Conservation (phyloP, 768 basidiomycete species). For the Pulveroboletus sp. region DNA sequence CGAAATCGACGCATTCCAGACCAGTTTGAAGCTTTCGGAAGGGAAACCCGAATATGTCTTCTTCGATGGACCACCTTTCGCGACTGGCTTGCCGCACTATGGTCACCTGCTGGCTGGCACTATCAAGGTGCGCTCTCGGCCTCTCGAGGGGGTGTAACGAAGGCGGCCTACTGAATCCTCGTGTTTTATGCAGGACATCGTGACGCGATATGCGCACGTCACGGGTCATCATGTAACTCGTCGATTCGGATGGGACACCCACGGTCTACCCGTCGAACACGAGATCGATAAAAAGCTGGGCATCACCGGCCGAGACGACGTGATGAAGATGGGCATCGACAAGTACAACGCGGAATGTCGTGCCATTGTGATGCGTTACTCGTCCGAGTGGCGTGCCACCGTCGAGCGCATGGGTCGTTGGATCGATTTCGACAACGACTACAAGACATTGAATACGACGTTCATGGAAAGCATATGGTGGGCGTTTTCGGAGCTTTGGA, state of each 20-base stretch:
- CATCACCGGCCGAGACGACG: constrained; percentile 91
- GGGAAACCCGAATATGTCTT: constrained; percentile 90
- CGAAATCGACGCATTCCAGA: constrained; percentile 97
- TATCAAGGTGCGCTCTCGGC: constrained; percentile 66
- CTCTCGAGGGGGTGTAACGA: background rate
- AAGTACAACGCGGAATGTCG: constrained; percentile 97
- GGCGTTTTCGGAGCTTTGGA: constrained; percentile 93
- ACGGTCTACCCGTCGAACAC: constrained; percentile 97
- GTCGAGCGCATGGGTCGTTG: constrained; percentile 98
- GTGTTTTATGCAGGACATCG: constrained; percentile 72
- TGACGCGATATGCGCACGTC: constrained; percentile 92
- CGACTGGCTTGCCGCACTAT: constrained; percentile 95
- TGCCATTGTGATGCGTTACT: constrained; percentile 95
- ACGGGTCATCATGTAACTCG: constrained; percentile 90
- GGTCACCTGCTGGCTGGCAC: constrained; percentile 92
- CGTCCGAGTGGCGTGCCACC: constrained; percentile 88
- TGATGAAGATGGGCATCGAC: constrained; percentile 92
- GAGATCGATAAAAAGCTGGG: constrained; percentile 96
- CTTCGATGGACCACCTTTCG: constrained; percentile 97
- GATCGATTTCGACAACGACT: constrained; percentile 99
- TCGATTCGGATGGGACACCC: constrained; percentile 98
- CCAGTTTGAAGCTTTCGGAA: constrained; percentile 87
- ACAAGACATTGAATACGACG: constrained; percentile 89
- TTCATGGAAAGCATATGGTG: constrained; percentile 99
- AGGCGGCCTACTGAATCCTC: background rate